Conservation (phyloP, 306 rosid genomes). For the Acmispon strigosus region DNA sequence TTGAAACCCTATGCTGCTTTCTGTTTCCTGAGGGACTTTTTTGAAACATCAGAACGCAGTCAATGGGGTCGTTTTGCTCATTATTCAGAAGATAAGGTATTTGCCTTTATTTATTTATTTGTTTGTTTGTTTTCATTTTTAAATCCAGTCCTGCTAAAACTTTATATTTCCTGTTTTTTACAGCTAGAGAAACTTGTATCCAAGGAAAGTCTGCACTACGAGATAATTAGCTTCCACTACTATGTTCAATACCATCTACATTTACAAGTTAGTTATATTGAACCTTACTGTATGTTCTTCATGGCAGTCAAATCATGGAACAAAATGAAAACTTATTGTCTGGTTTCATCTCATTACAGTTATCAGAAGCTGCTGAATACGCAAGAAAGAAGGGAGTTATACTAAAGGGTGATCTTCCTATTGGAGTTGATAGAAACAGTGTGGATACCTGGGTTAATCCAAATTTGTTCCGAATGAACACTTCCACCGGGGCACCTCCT, state of each 20-base stretch:
- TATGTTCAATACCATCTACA: slow-evolving; percentile 89
- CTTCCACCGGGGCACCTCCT: slow-evolving; percentile 97
- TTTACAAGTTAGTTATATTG: slow-evolving; percentile 55
- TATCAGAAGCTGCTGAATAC: slow-evolving; percentile 80
- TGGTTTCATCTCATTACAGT: slow-evolving; percentile 39
- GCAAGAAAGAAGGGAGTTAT: slow-evolving; percentile 85
- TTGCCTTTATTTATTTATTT: background rate
- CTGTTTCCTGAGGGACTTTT: slow-evolving; percentile 92
- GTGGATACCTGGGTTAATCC: slow-evolving; percentile 98
- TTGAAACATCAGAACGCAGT: slow-evolving; percentile 89
- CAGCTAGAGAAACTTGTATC: slow-evolving; percentile 93
- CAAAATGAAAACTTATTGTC: slow-evolving; percentile 12
- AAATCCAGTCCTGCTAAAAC: background rate
- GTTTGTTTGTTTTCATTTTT: background rate
- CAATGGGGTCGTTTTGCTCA: slow-evolving; percentile 90
- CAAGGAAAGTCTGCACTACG: slow-evolving; percentile 70
- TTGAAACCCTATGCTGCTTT: slow-evolving; percentile 89
- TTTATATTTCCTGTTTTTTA: slow-evolving; percentile 17
- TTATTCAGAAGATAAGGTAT: slow-evolving; percentile 70
- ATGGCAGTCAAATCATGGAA: background rate
- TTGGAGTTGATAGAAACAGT: slow-evolving; percentile 92
- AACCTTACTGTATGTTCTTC: slow-evolving; percentile 9
- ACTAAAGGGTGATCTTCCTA: slow-evolving; percentile 96
- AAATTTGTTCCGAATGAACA: slow-evolving; percentile 87
- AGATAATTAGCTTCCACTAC: slow-evolving; percentile 80